phyloP scores from a whole-genome alignment of 345 rosid genomes.

The Acer campestre region DNA sequence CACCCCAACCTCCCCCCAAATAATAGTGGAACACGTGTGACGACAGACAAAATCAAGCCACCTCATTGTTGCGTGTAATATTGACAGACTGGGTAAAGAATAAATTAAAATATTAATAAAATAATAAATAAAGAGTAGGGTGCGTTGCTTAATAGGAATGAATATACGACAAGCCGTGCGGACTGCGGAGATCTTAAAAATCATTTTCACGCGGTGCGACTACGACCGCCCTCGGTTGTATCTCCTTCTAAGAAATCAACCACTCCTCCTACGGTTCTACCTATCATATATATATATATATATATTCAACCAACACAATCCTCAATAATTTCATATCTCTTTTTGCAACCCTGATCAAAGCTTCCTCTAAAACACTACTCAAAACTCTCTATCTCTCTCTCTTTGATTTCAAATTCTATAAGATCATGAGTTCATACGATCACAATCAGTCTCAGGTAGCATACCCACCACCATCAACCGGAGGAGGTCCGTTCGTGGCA shows the following conservation, averaged over 20 bases:
- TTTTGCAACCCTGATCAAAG: not conserved
- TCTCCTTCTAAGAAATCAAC: not conserved
- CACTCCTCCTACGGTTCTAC: not conserved
- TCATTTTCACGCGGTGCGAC: no score
- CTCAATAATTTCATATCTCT: not conserved
- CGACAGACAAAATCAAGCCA: not conserved
- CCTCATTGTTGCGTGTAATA: no score
- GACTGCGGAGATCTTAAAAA: no score
- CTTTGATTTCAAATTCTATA: not conserved
- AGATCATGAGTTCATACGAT: slow-evolving; percentile 34
- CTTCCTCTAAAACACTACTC: not conserved
- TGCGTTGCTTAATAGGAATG: no score
- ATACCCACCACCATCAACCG: slow-evolving; percentile 29
- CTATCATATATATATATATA: no score
- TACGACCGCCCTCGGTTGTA: not conserved
- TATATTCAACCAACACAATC: no score
- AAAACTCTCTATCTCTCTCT: not conserved
- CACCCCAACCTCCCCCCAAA: no score
- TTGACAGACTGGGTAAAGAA: no score
- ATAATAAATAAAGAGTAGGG: no score
- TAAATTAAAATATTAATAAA: no score
- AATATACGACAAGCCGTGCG: no score
- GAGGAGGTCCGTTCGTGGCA: slow-evolving; percentile 22
- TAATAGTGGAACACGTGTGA: not conserved
- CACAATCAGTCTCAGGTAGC: slow-evolving; percentile 32